Conservation (phyloP, 2,329 filamentous ascomycete species). For the Zymoseptoria tritici region DNA sequence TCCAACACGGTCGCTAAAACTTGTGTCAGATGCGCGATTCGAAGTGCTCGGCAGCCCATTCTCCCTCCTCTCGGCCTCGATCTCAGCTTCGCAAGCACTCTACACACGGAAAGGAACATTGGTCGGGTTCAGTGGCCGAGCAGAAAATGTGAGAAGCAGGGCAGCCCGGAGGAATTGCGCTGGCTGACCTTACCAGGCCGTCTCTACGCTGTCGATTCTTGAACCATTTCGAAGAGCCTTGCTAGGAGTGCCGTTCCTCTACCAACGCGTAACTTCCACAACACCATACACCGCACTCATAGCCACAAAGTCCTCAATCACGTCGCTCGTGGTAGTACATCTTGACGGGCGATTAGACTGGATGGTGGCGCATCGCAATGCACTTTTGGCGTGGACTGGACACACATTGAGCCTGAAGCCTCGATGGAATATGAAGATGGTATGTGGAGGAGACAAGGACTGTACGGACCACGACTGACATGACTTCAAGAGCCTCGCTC, state of each 20-base stretch:
- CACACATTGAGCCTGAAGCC: constrained; percentile 73
- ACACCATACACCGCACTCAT: constrained; percentile 83
- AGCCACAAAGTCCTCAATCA: constrained; percentile 76
- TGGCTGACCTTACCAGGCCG: constrained; percentile 48
- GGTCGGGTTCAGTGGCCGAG: constrained; percentile 80
- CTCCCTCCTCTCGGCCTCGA: constrained; percentile 84
- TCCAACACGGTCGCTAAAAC: not conserved
- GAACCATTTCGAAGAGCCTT: constrained; percentile 72
- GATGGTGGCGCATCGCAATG: constrained; percentile 82
- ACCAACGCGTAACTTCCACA: constrained; percentile 81
- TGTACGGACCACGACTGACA: constrained; percentile 30
- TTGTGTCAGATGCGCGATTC: constrained; percentile 72
- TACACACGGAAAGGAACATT: constrained; percentile 89
- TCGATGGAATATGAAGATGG: constrained; percentile 65
- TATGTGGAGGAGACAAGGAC: constrained; percentile 19
- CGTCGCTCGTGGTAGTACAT: constrained; percentile 79
- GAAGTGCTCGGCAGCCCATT: constrained; percentile 88
- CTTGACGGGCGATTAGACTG: constrained; percentile 92
- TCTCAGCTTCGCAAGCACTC: constrained; percentile 87
- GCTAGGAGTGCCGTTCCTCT: constrained; percentile 87
- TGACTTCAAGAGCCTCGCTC: constrained; percentile 55
- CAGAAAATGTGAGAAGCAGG: constrained; percentile 62
- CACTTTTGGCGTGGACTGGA: constrained; percentile 92
- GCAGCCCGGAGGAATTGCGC: not conserved
- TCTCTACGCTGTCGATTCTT: constrained; percentile 82